Evolutionary conservation across 139 green algal species (phyloP).

Genomic region (Limnomonas spitsbergensis): DNA sequence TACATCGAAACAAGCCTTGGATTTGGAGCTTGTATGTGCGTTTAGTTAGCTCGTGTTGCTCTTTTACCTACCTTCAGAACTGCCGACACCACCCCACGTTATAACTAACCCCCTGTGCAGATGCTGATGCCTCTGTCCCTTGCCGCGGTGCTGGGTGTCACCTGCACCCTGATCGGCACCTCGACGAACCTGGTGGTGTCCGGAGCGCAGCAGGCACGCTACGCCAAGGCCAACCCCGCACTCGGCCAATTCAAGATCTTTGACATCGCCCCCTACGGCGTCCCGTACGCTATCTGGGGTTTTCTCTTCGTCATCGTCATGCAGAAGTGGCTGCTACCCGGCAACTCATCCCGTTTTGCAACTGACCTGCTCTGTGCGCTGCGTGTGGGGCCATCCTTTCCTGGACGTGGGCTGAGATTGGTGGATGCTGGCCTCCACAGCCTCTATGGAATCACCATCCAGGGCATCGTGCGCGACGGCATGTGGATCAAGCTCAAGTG

Average conservation of each 20-base stretch:
- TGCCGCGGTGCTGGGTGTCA: constrained; percentile 71
- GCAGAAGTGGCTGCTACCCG: constrained; percentile 20
- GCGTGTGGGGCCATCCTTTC: too few species aligned
- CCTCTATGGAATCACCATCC: too few species aligned
- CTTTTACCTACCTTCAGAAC: too few species aligned
- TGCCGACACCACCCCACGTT: too few species aligned
- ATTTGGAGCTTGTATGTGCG: too few species aligned
- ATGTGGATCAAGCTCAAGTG: too few species aligned
- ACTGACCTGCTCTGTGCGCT: constrained; percentile 49
- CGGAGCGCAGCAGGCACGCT: constrained; percentile 14
- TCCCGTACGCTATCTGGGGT: constrained; percentile 16
- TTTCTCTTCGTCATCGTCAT: constrained; percentile 3
- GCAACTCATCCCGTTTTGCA: constrained; percentile 30
- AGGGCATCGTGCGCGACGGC: too few species aligned
- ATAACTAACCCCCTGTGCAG: too few species aligned
- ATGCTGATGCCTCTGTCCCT: constrained; percentile 73
- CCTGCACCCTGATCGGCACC: constrained; percentile 76
- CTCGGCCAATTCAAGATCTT: constrained; percentile 33
- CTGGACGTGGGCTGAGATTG: too few species aligned
- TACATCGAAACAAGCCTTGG: too few species aligned
- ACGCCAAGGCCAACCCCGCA: neutral
- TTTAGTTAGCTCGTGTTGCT: too few species aligned
- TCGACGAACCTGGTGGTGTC: constrained; percentile 79
- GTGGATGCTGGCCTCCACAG: too few species aligned
- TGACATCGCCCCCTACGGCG: constrained; percentile 53